Evolutionary conservation across 495 filamentous ascomycete genomes (phyloP), one percentile per base, ranked within the genome.

Genomic region (Hypomontagnella submonticulosa): DNA sequence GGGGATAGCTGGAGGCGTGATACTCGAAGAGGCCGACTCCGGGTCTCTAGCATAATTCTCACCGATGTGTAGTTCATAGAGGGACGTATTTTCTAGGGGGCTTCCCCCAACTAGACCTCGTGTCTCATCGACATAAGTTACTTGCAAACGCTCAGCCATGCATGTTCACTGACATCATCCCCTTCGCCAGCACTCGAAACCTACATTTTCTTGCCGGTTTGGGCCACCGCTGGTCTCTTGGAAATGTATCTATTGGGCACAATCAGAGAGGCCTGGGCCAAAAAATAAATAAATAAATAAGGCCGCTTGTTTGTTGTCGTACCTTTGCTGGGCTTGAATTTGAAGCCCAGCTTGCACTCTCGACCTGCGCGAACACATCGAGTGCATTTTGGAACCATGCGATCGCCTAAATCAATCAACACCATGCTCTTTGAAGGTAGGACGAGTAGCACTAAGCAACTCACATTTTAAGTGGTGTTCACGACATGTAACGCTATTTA

Each of bases 401-500:
- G 75, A 47, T 82, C 80, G 63, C 80, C 80, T 82, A 48, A 33
- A 32, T 7, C 11, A 11, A 41, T 40, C n/a, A 48, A 63, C 40
- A 32, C 12, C 5, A 4, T 33, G 23, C 4, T 34, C 23, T 13
- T 37, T 4, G 16, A 16, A 33, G 54, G 38, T 36, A 48, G 15
- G 18, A 42, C 3, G 16, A 20, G 19, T 37, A 19, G 10, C n/a
- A 11, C 12, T 9, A 30, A 10, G 23, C 13, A 30, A 48, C 70
- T 61, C 27, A 80, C 80, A 82, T 77, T 77, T 80, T 4, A 81
- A 68, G 55, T 81, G 80, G 61, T 78, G 74, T 59, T 79, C 73
- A 44, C 80, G 76, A 55, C 80, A 82, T 15, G 75, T 80, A 57
- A 75, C 73, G 65, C 80, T 81, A 52, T 61, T 41, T 57, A 34